Conservation (phyloP, 1,284 basidiomycete genomes). For the Ceratobasidium sp. region DNA sequence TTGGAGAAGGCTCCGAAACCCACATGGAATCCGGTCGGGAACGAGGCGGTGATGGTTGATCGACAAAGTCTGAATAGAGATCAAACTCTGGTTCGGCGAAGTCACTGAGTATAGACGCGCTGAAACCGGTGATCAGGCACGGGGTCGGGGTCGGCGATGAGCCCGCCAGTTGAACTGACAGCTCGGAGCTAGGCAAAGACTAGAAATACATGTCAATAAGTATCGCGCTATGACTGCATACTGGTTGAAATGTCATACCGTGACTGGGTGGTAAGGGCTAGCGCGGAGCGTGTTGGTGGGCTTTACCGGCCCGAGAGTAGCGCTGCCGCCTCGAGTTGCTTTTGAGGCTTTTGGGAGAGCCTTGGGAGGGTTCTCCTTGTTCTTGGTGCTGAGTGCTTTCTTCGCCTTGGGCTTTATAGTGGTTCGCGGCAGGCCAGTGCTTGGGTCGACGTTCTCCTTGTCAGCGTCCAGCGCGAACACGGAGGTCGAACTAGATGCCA, state of each 20-base stretch:
- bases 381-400: conserved; percentile 38
- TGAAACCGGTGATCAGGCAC: conserved; percentile 41
- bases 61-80: conserved; percentile 36
- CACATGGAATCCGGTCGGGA: conserved; percentile 16
- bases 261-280: conserved; percentile 26
- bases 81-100: conserved; percentile 40
- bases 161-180: neutral
- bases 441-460: conserved; percentile 45
- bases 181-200: conserved; percentile 16
- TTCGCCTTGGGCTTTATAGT: conserved; percentile 34
- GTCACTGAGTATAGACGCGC: conserved; percentile 30
- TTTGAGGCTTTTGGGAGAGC: conserved; percentile 24
- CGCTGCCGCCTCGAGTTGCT: conserved; percentile 29
- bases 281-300: conserved; percentile 20
- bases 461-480: conserved; percentile 34
- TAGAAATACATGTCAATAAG: conserved; percentile 8
- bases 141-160: neutral
- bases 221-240: neutral
- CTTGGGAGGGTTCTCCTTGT: conserved; percentile 43
- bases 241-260: neutral
- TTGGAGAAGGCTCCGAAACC: neutral
- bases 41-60: conserved; percentile 35
- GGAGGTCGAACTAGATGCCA: conserved; percentile 25
- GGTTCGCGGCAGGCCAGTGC: conserved; percentile 34
- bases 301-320: conserved; percentile 16